Base-by-base conservation (phyloP, 2,329 filamentous ascomycete species). In the Cercospora brassicicola region DNA sequence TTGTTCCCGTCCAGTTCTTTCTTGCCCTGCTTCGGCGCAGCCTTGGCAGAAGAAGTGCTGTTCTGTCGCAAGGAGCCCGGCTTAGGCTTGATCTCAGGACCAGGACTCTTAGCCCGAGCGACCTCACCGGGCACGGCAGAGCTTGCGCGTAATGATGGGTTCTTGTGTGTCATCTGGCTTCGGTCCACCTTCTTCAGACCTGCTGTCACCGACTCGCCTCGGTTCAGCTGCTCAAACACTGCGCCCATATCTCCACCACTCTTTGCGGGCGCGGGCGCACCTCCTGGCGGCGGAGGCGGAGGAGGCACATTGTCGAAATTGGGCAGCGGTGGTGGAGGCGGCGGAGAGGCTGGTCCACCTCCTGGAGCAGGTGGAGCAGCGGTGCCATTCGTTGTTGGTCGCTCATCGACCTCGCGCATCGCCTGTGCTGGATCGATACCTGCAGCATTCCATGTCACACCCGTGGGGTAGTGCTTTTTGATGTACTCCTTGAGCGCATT, bases 121-220 rank as follows among this genome's bases (percentile, higher is more conserved):
- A 82, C 77, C 6, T 85, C 84, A 48, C 84, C 83, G 1, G 91
- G 85, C 2, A 94, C 92, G 1, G 88, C 86, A 11, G 91, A 91
- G 69, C 84, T 84, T 26, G 91, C 87, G 70, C 95, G 90, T 67
- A 99, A 84, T 9, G 89, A 88, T 13, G 95, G 95, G 81, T 99
- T 99, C 84, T 98, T 98, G 82, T 99, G 95, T 68, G 95, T 99
- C 94, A 97, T 97, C 80, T 98, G 86, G 64, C 91, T 95, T 78
- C 90, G 91, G 82, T 97, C 94, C 60, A 99, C 95, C 84, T 97
- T 99, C 73, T 91, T 91, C 39, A 99, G 85, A 33, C 91, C 90
- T 72, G 92, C 89, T 3, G 95, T 99, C 68, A 99, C 92, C n/a
- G 88, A 85, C 68, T 92, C 89, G 66, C 95, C 95, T 78, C 91